Percentiles rank a stretch among this genome's conserved stretches.
These are phyloP conservation scores for Coniochaeta pulveracea DNA, from an alignment of 2,329 filamentous ascomycete species.

Conservation along the genomic window DNA sequence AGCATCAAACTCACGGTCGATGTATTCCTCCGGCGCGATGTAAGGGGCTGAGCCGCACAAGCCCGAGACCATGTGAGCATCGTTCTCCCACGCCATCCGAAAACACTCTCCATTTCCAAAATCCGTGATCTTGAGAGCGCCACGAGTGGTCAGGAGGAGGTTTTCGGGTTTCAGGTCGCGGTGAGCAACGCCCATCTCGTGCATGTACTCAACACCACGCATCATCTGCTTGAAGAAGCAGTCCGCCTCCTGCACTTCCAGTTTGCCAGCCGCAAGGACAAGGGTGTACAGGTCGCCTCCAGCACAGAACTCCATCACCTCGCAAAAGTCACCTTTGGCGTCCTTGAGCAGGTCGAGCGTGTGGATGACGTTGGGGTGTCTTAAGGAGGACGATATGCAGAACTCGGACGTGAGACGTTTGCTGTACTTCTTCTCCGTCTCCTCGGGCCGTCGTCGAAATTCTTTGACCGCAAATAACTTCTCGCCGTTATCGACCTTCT, in stretches of 20 bases:
- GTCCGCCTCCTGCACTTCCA: constrained; percentile 86
- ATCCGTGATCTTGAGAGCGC: constrained; percentile 92
- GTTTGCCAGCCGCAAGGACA: constrained; percentile 79
- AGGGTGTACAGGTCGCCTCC: constrained; percentile 93
- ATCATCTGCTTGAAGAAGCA: constrained; percentile 99
- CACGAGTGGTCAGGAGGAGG: constrained; percentile 81
- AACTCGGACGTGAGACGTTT: constrained; percentile 96
- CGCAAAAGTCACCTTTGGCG: constrained; percentile 93
- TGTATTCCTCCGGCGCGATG: constrained; percentile 94
- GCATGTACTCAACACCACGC: constrained; percentile 97
- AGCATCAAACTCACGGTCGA: constrained; percentile 91
- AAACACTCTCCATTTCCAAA: constrained; percentile 99
- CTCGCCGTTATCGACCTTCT: constrained; percentile 78
- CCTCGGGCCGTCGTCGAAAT: constrained; percentile 86
- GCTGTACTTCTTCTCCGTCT: constrained; percentile 95
- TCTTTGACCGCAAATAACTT: constrained; percentile 97
- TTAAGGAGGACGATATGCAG: constrained; percentile 92
- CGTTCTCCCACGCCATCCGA: constrained; percentile 98
- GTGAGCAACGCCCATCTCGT: constrained; percentile 98
- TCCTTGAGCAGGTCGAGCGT: constrained; percentile 93
- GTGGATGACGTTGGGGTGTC: constrained; percentile 96
- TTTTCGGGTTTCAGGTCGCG: constrained; percentile 97
- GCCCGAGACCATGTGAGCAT: constrained; percentile 95
- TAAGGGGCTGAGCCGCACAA: constrained; percentile 95
- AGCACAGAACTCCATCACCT: constrained; percentile 98